These are phyloP conservation scores for Peribolospora kevripleyi DNA, from an alignment of 768 basidiomycete genomes.

Conservation along the genomic window DNA sequence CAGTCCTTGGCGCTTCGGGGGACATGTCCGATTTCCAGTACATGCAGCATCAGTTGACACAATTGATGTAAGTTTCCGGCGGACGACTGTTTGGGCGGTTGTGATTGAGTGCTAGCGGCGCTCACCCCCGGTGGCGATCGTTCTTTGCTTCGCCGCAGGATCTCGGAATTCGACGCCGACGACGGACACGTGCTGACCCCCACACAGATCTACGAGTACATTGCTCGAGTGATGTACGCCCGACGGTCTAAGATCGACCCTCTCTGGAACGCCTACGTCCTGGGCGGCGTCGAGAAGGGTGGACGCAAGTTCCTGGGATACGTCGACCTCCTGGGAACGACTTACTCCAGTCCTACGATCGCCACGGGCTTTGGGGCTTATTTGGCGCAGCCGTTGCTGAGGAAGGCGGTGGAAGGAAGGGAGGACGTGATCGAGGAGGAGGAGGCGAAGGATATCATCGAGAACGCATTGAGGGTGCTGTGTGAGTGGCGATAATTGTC, in stretches of 20 bases:
- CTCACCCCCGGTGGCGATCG: neutral
- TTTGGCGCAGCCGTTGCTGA: constrained; percentile 76
- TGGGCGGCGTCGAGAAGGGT: constrained; percentile 73
- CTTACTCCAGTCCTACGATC: constrained; percentile 73
- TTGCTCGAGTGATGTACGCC: constrained; percentile 71
- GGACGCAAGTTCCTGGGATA: constrained; percentile 70
- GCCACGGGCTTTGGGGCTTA: constrained; percentile 86
- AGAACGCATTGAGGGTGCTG: constrained; percentile 71
- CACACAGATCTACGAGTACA: constrained; percentile 72
- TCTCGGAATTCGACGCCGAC: constrained; percentile 48
- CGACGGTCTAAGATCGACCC: constrained; percentile 74
- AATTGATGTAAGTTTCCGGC: constrained; percentile 28
- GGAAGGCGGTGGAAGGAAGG: constrained; percentile 71
- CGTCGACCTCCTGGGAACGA: constrained; percentile 89
- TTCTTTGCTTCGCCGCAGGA: constrained; percentile 10
- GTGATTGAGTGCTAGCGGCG: neutral
- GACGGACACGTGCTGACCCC: constrained; percentile 72
- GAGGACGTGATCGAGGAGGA: constrained; percentile 38
- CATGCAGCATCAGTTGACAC: constrained; percentile 55
- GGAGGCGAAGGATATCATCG: constrained; percentile 51
- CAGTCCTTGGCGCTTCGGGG: constrained; percentile 73
- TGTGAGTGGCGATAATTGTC: constrained; percentile 16
- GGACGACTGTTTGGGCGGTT: neutral
- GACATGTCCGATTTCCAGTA: constrained; percentile 98
- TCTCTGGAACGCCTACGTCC: constrained; percentile 78